Evolutionary conservation across 2,329 filamentous ascomycete species (phyloP), one percentile per base, ranked within the genome.

Genomic region (Nemania abortiva): DNA sequence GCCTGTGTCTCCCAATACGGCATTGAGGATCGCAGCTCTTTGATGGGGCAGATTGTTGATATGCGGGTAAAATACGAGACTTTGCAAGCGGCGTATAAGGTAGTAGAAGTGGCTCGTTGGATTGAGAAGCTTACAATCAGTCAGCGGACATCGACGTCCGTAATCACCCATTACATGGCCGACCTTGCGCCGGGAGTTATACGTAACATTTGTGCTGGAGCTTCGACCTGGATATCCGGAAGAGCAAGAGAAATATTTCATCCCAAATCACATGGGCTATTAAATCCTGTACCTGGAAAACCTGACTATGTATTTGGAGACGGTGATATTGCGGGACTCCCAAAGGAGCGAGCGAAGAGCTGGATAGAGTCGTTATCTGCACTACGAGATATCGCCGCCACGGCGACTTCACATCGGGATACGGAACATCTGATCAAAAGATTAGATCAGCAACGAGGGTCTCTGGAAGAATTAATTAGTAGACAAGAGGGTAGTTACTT

Each of bases 81-180:
- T 52, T 49, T 69, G 57, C 63, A 49, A 54, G 39, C 67, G 15
- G 63, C 58, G 2, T 47, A 59, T 39, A 67, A 52, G 20, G 64
- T 70, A 60, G 59, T 65, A 53, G 64, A 67, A 15, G 68, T 70
- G 22, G 63, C 67, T 45, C 53, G n/a, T n/a, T 70, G 64, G 64
- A 52, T 64, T 20, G 59, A 62, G 20, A 24, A 49, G 34, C 42
- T 67, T 20, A 53, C 55, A 15, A 10, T 29, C 24, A 50, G 20
- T 13, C 24, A 47, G 45, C 18, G 3, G 52, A 29, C 34, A 15
- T 20, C 52, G 31, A 24, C 31, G 42, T 20, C 56, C 3, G 22
- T 31, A 57, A 39, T 10, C 4, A 49, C 34, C 18, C 24, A 60
- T 60, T 10, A 20, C 10, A 56, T 70, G 55, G 37, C 61, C 3